Evolutionary conservation across 2,329 filamentous ascomycete species (phyloP).

Genomic region (Pseudopithomyces maydicus): DNA sequence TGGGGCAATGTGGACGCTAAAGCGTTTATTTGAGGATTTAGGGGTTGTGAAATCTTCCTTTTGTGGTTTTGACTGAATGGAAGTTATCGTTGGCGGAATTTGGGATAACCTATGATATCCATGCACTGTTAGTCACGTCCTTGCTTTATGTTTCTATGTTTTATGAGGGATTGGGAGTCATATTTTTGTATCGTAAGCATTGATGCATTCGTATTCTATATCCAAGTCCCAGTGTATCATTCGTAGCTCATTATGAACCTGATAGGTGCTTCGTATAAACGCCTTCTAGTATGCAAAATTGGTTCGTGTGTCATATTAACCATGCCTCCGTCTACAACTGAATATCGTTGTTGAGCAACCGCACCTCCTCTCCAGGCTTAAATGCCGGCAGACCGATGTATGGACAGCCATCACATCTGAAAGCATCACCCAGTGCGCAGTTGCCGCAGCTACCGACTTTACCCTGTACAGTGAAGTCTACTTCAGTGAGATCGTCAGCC

Average conservation of each 20-base stretch:
- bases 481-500: constrained; percentile 79
- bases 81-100: no score
- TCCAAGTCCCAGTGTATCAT: not conserved
- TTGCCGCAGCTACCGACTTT: constrained; percentile 95
- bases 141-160: not conserved
- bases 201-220: not conserved
- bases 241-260: not conserved
- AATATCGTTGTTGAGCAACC: constrained; percentile 81
- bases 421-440: constrained; percentile 89
- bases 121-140: not conserved
- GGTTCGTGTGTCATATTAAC: not conserved
- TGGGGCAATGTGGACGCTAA: constrained; percentile 17
- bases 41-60: no score
- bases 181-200: not conserved
- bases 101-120: not conserved
- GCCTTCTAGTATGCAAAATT: not conserved
- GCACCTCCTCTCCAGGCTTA: constrained; percentile 94
- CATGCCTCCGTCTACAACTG: constrained; percentile 65
- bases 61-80: no score
- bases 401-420: constrained; percentile 69
- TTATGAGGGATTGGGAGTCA: not conserved
- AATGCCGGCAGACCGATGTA: constrained; percentile 94
- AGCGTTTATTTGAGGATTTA: constrained; percentile 25
- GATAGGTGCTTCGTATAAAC: not conserved
- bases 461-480: constrained; percentile 97